Percentiles rank a stretch among this genome's conserved stretches.
These are phyloP conservation scores for Halenospora varia DNA, from an alignment of 495 filamentous ascomycete genomes.

Conservation along the genomic window DNA sequence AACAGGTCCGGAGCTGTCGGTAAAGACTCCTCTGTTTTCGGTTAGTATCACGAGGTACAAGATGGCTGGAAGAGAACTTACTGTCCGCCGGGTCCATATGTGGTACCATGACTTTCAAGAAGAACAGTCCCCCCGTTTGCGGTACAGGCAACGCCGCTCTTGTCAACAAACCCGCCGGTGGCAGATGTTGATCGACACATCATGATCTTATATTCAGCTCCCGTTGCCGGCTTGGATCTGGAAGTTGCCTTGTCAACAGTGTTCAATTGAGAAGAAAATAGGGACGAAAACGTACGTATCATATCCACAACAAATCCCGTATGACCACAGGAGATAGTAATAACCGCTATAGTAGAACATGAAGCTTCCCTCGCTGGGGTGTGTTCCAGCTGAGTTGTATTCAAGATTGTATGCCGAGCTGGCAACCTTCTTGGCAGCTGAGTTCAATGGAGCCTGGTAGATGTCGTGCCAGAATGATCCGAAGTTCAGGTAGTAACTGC, in stretches of 20 bases:
- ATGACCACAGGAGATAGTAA: constrained; percentile 66
- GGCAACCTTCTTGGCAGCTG: constrained; percentile 35
- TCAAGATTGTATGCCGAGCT: constrained; percentile 45
- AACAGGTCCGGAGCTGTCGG: constrained; percentile 45
- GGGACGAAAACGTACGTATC: constrained; percentile 19
- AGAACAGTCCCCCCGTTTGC: constrained; percentile 59
- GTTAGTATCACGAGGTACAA: constrained; percentile 19
- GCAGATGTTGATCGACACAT: constrained; percentile 54
- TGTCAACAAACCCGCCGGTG: constrained; percentile 57
- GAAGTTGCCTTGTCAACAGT: background rate
- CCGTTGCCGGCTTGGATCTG: constrained; percentile 40
- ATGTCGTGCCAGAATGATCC: constrained; percentile 69
- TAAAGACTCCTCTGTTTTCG: constrained; percentile 39
- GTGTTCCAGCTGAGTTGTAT: constrained; percentile 47
- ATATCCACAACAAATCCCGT: constrained; percentile 59
- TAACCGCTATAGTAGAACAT: constrained; percentile 51
- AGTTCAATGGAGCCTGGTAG: constrained; percentile 53
- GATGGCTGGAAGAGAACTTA: constrained; percentile 32
- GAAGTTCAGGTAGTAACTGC: constrained; percentile 54
- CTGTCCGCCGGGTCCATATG: constrained; percentile 72
- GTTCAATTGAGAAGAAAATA: background rate
- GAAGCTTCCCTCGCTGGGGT: constrained; percentile 55
- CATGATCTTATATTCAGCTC: constrained; percentile 63
- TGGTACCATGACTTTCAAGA: constrained; percentile 54
- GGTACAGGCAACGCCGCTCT: constrained; percentile 50